Evolutionary conservation across 1,139 yeast species (phyloP), one percentile per base, ranked within the genome.

Genomic region (Lodderomyces margitis): DNA sequence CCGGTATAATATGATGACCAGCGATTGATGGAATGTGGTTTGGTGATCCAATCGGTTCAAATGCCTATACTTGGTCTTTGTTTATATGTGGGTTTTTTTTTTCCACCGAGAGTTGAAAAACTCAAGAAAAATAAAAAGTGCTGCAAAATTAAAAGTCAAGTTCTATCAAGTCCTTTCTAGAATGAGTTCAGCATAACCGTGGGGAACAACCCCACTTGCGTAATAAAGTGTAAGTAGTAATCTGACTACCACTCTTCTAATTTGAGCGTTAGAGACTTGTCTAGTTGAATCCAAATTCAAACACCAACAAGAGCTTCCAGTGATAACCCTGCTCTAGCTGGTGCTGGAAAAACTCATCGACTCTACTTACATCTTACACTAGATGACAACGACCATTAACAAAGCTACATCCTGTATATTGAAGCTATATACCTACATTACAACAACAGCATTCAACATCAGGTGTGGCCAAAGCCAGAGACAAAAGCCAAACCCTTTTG

Each of bases 371-470:
- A n/a, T n/a, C 25, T 23, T 23, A n/a, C n/a, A 10, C 25, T 4
- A 23, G 25, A 23, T n/a, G n/a, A n/a, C n/a, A n/a, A n/a, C n/a
- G 25, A 23, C 11, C 25, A 23, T 25, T 12, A n/a, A 25, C 16
- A 5, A 25, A n/a, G 32, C 32, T 28, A 28, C 32, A 28, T 28
- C n/a, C 9, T 28, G 32, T 28, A 28, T n/a, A 28, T 28, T 14
- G 19, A 28, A 15, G 17, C 16, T 14, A 28, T 8, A n/a, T 28
- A 8, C 32, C 32, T 28, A 28, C 16, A 28, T 28, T 5, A n/a
- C 30, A 25, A n/a, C 30, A 25, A 25, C 30, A 25, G 12, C 30
- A 10, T 23, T 23, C n/a, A n/a, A 12, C 4, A 25, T n/a, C n/a
- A n/a, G n/a, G n/a, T n/a, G n/a, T n/a, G n/a, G n/a, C n/a, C 4